Conservation (phyloP, 305 asterid species). For the Fraxinus nigra region DNA sequence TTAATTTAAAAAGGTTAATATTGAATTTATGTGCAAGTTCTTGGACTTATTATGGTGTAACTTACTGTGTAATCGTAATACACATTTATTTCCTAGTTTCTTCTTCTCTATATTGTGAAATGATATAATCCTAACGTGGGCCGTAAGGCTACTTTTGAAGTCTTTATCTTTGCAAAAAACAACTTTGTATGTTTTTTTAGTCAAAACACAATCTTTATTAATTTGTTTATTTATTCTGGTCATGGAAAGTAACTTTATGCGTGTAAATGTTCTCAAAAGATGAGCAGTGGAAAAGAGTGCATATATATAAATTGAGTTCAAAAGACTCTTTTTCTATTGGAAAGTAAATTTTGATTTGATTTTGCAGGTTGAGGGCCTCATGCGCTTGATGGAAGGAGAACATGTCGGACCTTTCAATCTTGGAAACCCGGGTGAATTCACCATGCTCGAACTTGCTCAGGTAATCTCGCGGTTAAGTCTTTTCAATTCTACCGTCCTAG, state of each 20-base stretch:
- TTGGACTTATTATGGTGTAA: background rate
- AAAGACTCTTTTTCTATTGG: background rate
- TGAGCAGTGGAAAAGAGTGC: background rate
- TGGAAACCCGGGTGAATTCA: slow-evolving; percentile 96
- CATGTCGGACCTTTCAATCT: slow-evolving; percentile 97
- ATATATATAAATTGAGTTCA: background rate
- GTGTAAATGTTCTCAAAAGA: background rate
- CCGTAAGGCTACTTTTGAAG: background rate
- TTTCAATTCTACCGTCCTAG: background rate
- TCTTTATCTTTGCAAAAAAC: background rate
- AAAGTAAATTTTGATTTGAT: background rate
- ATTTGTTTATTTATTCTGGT: background rate
- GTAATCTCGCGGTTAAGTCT: slow-evolving; percentile 26
- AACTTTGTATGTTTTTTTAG: background rate
- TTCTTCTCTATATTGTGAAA: background rate
- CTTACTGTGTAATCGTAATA: background rate
- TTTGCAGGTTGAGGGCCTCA: slow-evolving; percentile 81
- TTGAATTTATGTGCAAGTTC: background rate
- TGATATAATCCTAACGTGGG: background rate
- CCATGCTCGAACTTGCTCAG: slow-evolving; percentile 98
- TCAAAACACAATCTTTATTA: background rate
- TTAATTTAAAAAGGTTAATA: background rate
- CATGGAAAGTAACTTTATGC: background rate
- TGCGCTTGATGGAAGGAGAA: slow-evolving; percentile 98
- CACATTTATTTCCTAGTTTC: background rate